Evolutionary conservation across 1,139 yeast species (phyloP).

Genomic region (Lodderomyces orthopsilosis): DNA sequence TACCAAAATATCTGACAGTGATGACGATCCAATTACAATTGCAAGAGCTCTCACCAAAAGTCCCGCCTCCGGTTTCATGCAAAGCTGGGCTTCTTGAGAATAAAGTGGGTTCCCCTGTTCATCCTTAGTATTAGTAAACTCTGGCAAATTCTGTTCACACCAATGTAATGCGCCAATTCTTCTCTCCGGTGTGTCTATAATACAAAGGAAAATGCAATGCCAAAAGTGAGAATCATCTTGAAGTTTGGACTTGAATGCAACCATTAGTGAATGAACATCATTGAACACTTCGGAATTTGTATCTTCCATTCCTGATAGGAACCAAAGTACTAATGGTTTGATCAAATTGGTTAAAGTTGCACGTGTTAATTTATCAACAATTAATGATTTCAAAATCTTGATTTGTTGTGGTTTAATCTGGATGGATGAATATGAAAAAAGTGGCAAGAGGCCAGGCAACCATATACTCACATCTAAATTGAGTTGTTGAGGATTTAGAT

Average conservation of each 20-base stretch:
- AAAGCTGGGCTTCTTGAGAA: conserved; percentile 56
- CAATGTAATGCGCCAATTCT: conserved; percentile 81
- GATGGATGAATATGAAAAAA: conserved; percentile 83
- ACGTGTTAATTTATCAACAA: conserved; percentile 50
- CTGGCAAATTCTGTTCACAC: conserved; percentile 67
- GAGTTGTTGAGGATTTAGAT: conserved; percentile 51
- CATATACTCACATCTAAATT: conserved; percentile 60
- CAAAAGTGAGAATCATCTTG: conserved; percentile 77
- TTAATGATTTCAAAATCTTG: conserved; percentile 52
- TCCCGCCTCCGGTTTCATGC: conserved; percentile 76
- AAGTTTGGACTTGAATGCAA: conserved; percentile 54
- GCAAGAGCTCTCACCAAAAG: conserved; percentile 71
- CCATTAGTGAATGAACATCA: conserved; percentile 58
- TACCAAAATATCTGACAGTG: conserved; percentile 57
- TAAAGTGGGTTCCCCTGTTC: conserved; percentile 8
- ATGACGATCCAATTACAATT: conserved; percentile 53
- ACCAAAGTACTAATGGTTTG: conserved; percentile 68
- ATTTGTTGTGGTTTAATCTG: conserved; percentile 79
- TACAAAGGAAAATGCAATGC: conserved; percentile 74
- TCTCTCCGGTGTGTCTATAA: conserved; percentile 75
- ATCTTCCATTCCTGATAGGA: conserved; percentile 88
- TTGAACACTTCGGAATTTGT: conserved; percentile 81
- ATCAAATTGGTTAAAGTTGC: conserved; percentile 50
- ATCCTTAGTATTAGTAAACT: conserved; percentile 25
- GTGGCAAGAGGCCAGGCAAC: conserved; percentile 87